Conservation (phyloP, 2,329 filamentous ascomycete genomes). For the Colletotrichum orchidophilum region DNA sequence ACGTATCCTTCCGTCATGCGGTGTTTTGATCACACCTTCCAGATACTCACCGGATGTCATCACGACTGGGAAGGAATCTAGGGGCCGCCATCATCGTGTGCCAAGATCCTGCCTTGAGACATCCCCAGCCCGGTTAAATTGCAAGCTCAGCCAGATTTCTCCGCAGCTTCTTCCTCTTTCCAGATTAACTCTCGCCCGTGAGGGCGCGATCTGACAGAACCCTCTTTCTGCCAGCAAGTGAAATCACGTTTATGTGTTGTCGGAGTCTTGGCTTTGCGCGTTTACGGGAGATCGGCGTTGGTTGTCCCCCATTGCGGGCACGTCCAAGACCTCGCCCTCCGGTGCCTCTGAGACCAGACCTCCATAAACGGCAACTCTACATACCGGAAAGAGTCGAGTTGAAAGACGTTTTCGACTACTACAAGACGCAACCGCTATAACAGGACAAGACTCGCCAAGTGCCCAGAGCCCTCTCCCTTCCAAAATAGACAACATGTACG, state of each 20-base stretch:
- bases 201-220: not conserved
- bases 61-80: not conserved
- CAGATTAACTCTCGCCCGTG: not conserved
- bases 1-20: not conserved
- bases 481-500: not conserved
- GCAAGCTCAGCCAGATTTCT: not conserved
- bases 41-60: not conserved
- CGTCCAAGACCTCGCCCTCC: not conserved
- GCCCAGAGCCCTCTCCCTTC: not conserved
- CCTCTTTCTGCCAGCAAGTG: not conserved
- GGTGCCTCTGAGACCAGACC: not conserved
- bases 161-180: not conserved
- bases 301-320: constrained; percentile 3
- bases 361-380: not conserved
- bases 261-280: not conserved
- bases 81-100: not conserved
- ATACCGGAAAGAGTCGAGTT: not conserved
- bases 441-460: not conserved
- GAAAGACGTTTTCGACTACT: not conserved
- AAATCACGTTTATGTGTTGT: not conserved
- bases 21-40: not conserved
- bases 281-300: constrained; percentile 11
- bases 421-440: not conserved
- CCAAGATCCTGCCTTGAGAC: not conserved
- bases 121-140: not conserved